phyloP scores from a whole-genome alignment of 306 rosid genomes.

The Prunus fruticosa region DNA sequence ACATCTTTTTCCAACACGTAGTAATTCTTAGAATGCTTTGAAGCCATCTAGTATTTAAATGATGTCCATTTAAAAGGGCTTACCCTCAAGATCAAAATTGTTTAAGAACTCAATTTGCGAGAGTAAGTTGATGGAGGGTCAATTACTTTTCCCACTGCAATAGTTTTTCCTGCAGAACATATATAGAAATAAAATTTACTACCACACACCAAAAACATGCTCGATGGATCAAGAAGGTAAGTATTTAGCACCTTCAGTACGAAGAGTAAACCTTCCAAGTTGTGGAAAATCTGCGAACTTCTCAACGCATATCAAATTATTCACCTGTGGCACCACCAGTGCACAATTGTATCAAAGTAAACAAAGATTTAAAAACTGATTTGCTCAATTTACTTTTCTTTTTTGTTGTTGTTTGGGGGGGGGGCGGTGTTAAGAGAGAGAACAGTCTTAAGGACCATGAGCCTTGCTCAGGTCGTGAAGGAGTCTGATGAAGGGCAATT shows the following conservation, averaged over 20 bases:
- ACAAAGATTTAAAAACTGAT: not conserved
- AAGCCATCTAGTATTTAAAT: not conserved
- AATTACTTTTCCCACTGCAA: constrained; percentile 89
- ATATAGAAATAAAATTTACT: constrained; percentile 14
- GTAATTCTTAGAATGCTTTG: not conserved
- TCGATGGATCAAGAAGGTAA: not conserved
- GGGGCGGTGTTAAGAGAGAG: not conserved
- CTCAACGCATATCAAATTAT: constrained; percentile 67
- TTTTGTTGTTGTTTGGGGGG: too few species aligned
- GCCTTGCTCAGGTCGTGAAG: too few species aligned
- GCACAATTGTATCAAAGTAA: constrained; percentile 1
- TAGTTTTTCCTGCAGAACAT: constrained; percentile 69
- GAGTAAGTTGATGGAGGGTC: constrained; percentile 17
- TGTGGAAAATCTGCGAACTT: constrained; percentile 77
- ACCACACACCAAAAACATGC: constrained; percentile 5
- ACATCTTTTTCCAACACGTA: not conserved
- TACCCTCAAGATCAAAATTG: constrained; percentile 68
- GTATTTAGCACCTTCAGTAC: constrained; percentile 72
- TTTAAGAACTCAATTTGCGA: constrained; percentile 21
- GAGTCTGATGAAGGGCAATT: too few species aligned
- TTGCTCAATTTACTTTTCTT: not conserved
- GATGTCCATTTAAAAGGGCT: not conserved
- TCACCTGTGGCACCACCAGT: constrained; percentile 50
- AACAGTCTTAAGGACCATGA: not conserved
- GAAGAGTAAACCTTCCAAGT: constrained; percentile 97